phyloP scores from a whole-genome alignment of 2,329 filamentous ascomycete species.

The Penicillium occitanis region DNA sequence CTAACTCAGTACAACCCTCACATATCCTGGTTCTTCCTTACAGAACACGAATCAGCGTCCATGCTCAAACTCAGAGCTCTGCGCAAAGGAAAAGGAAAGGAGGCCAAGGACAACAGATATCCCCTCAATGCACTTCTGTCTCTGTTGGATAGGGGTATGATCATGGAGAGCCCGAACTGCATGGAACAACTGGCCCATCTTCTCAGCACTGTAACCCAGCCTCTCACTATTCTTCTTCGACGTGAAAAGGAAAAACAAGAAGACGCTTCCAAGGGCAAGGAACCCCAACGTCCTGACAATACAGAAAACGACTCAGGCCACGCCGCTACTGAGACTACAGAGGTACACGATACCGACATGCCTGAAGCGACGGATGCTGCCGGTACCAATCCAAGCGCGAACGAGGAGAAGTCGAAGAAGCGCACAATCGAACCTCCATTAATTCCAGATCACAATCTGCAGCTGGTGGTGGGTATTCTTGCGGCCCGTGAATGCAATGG shows the following conservation, averaged over 20 bases:
- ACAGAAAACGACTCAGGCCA: slow-evolving; percentile 29
- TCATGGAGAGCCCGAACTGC: slow-evolving; percentile 94
- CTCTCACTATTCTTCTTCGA: slow-evolving; percentile 76
- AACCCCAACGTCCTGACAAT: slow-evolving; percentile 33
- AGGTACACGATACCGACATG: slow-evolving; percentile 40
- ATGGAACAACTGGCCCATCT: slow-evolving; percentile 92
- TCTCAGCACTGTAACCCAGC: slow-evolving; percentile 82
- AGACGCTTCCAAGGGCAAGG: slow-evolving; percentile 42
- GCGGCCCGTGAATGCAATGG: slow-evolving; percentile 94
- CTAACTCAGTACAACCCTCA: slow-evolving; percentile 82
- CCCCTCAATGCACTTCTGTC: slow-evolving; percentile 88
- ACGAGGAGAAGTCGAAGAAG: slow-evolving; percentile 57
- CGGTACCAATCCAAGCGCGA: slow-evolving; percentile 37
- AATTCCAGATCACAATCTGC: slow-evolving; percentile 84
- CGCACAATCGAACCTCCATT: slow-evolving; percentile 73
- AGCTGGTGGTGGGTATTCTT: slow-evolving; percentile 93
- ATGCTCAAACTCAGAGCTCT: slow-evolving; percentile 73
- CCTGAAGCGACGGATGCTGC: slow-evolving; percentile 40
- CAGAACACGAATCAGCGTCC: slow-evolving; percentile 80
- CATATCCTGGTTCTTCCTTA: slow-evolving; percentile 87
- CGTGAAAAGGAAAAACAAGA: slow-evolving; percentile 73
- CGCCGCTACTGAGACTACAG: slow-evolving; percentile 20
- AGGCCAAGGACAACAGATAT: slow-evolving; percentile 82
- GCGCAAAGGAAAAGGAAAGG: slow-evolving; percentile 85
- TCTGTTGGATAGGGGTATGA: slow-evolving; percentile 86